A percentile compares a stretch with the other conserved stretches of the same genome.
phyloP scores from a whole-genome alignment of 768 basidiomycete species.

The Mrakia blollopis region DNA sequence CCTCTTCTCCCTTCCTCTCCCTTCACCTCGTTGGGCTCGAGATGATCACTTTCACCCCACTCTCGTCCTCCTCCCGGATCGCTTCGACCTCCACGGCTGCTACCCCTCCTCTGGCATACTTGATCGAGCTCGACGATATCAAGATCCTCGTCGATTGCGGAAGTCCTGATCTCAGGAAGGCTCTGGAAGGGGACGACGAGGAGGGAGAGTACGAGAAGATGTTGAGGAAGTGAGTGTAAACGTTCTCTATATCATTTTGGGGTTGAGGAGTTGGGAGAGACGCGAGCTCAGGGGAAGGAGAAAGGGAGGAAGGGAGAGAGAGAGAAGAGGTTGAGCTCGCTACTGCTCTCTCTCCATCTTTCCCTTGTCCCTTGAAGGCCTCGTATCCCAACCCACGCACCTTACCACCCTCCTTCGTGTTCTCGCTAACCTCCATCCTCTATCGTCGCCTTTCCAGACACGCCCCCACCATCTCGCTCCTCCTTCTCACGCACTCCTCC shows the following conservation, averaged over 20 bases:
- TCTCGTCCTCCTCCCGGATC: slow-evolving; percentile 57
- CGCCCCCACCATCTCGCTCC: slow-evolving; percentile 77
- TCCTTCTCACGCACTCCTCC: slow-evolving; percentile 90
- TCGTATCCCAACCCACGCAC: too few relatives aligned
- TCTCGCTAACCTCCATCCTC: slow-evolving; percentile 22
- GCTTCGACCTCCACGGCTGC: slow-evolving; percentile 52
- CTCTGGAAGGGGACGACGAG: slow-evolving; percentile 37
- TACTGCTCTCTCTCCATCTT: background rate
- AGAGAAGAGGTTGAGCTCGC: slow-evolving; percentile 7
- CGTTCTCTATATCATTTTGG: background rate
- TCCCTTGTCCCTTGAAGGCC: too few relatives aligned
- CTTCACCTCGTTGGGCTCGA: background rate
- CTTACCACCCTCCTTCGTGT: too few relatives aligned
- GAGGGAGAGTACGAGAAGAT: slow-evolving; percentile 39
- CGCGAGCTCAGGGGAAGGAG: background rate
- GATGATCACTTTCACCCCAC: slow-evolving; percentile 93
- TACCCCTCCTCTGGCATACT: slow-evolving; percentile 50
- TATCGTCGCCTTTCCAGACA: slow-evolving; percentile 49
- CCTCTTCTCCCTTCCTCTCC: background rate
- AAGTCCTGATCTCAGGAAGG: slow-evolving; percentile 48
- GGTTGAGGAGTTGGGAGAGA: background rate
- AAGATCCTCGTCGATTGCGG: slow-evolving; percentile 92
- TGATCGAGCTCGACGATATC: slow-evolving; percentile 91
- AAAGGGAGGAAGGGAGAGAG: background rate
- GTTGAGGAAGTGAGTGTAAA: slow-evolving; percentile 31